Base-by-base conservation (phyloP, 352 stramenopile genomes). In the Phytopythium ostracodes region DNA sequence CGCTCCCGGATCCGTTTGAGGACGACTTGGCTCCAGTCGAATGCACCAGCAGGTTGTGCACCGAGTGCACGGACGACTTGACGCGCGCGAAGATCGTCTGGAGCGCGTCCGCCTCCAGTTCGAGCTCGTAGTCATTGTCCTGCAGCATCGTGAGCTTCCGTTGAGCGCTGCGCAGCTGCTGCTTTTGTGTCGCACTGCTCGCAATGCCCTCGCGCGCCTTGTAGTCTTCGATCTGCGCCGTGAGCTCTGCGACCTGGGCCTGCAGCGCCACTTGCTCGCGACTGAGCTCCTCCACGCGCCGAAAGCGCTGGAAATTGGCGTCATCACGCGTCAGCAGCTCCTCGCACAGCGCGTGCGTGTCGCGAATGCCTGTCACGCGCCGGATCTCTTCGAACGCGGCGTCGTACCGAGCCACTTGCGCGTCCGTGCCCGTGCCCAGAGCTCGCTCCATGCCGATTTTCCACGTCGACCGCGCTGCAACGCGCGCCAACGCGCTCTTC, bases 241-340 rank as follows among this genome's bases (percentile, higher is more conserved):
- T 73, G 40, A 89, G 76, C 35, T 67, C 56, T 20, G 81, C 73
- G 15, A 81, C 49, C 49, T 87, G 68, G 0, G 57, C 46, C 25
- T 60, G 54, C 36, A 60, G 54, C 22, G 54, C 38, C n/a, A 60
- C 54, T 52, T 89, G 75, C 44, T 92, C 84, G 10, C 73, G 71
- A 46, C 87, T 77, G 10, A 92, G 58, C 46, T 81, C 78, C 51
- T 92, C 84, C 14, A 89, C 81, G 36, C 77, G 80, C 62, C 88
- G 86, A 63, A 92, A 92, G 25, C 79, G 82, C 66, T 91, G 85
- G 52, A 92, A 92, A 55, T 92, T 92, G 44, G 79, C 78, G 53
- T 88, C 84, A 58, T 92, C 84, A 18, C 83, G 84, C 47, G 59
- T 52, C 15, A 84, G 55, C 51, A 92, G 76, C 31, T 82, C 80